Conservation (phyloP, 2,329 filamentous ascomycete genomes). For the Fusarium mangiferae region DNA sequence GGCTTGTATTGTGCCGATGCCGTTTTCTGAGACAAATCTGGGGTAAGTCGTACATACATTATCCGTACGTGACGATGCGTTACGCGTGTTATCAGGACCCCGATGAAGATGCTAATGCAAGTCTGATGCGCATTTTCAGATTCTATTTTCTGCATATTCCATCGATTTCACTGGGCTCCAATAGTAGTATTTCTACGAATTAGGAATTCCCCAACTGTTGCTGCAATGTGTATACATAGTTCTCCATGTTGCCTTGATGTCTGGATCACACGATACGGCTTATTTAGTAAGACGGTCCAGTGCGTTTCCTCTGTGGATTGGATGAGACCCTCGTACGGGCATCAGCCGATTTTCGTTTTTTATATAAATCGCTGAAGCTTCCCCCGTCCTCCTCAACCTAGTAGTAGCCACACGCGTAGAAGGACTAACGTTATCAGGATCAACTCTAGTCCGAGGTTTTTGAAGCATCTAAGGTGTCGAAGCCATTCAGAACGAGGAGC, state of each 20-base stretch:
- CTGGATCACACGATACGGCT: not conserved
- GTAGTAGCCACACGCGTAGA: not conserved
- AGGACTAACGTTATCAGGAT: not conserved
- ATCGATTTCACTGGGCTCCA: not conserved
- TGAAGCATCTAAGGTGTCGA: not conserved
- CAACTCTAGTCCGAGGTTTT: not conserved
- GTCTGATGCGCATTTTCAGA: slow-evolving; percentile 14
- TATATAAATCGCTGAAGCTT: not conserved
- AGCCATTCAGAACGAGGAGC: not conserved
- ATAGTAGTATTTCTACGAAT: not conserved
- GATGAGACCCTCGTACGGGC: not conserved
- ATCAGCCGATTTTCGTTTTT: not conserved
- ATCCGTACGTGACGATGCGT: not conserved
- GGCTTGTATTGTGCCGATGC: slow-evolving; percentile 5
- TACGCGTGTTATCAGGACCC: not conserved
- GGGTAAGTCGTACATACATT: slow-evolving; percentile 8
- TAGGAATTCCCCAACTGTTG: not conserved
- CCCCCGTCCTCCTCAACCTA: not conserved
- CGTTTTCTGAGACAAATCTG: slow-evolving; percentile 29
- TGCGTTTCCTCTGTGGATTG: not conserved
- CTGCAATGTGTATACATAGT: not conserved
- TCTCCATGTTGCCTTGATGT: not conserved
- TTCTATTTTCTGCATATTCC: not conserved
- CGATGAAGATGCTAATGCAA: slow-evolving; percentile 17
- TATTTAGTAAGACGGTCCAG: not conserved